phyloP scores from a whole-genome alignment of 2,329 filamentous ascomycete genomes.

The Volutella citrinella region DNA sequence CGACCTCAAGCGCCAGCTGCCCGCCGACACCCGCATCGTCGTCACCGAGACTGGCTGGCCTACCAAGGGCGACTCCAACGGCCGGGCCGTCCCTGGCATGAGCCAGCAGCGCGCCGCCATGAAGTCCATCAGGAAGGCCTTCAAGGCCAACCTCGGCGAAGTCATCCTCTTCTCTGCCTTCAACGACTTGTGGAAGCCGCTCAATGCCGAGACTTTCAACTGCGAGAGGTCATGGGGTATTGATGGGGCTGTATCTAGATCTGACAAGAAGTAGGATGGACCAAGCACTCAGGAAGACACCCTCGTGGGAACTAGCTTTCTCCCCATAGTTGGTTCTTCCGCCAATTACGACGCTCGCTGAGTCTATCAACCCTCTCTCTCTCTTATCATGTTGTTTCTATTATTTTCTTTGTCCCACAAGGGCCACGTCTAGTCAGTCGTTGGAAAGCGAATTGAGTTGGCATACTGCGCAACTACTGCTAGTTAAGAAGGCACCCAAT shows the following conservation, averaged over 20 bases:
- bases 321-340: too few species aligned
- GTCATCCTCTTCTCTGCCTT: constrained; percentile 76
- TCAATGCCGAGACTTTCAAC: constrained; percentile 59
- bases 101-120: constrained; percentile 66
- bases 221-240: constrained; percentile 80
- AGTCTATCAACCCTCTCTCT: too few species aligned
- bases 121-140: constrained; percentile 58
- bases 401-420: too few species aligned
- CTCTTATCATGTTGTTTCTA: too few species aligned
- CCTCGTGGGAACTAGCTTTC: too few species aligned
- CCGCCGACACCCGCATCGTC: constrained; percentile 57
- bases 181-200: constrained; percentile 76
- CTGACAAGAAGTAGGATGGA: constrained; percentile 16
- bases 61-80: constrained; percentile 62
- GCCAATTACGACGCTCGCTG: too few species aligned
- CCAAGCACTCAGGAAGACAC: too few species aligned
- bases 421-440: too few species aligned
- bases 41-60: constrained; percentile 89
- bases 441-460: too few species aligned
- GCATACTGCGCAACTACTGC: too few species aligned
- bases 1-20: constrained; percentile 40
- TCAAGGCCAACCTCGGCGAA: constrained; percentile 46
- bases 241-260: constrained; percentile 24
- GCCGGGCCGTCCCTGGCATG: constrained; percentile 64
- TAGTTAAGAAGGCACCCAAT: too few species aligned